phyloP scores from a whole-genome alignment of 129 eudicot species.

The Chrysanthemum seticuspe region DNA sequence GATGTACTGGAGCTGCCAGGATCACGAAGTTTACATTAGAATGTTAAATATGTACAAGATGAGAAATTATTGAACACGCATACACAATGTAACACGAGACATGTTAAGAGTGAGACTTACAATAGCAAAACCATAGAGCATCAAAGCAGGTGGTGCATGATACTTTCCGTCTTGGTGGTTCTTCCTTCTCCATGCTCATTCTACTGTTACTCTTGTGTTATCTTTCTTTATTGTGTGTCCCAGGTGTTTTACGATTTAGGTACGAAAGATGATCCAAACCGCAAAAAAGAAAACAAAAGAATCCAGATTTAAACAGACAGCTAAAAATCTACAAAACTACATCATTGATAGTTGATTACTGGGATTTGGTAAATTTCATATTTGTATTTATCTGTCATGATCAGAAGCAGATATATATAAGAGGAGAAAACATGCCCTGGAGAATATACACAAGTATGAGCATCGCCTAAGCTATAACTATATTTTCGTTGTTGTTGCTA shows the following conservation, averaged over 20 bases:
- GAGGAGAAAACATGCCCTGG: constrained; percentile 10
- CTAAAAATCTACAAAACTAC: constrained; percentile 18
- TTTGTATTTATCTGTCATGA: background rate
- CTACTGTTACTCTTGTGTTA: constrained; percentile 3
- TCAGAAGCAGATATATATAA: background rate
- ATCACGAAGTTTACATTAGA: constrained; percentile 15
- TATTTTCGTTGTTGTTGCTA: background rate
- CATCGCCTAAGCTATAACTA: background rate
- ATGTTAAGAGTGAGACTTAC: constrained; percentile 40
- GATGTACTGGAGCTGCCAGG: constrained; percentile 91
- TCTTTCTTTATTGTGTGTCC: background rate
- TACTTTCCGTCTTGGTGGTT: constrained; percentile 40
- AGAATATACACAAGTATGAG: background rate
- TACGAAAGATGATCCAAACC: background rate
- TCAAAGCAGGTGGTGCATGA: constrained; percentile 69
- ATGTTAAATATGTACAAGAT: background rate
- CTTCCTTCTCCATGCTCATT: constrained; percentile 56
- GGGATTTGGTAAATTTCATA: constrained; percentile 8
- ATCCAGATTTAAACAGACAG: background rate
- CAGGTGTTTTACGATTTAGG: background rate
- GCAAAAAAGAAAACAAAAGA: background rate
- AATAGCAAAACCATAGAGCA: constrained; percentile 91
- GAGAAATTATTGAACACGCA: background rate
- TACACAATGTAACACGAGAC: background rate
- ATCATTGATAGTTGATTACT: background rate